A percentile compares a stretch with the other conserved stretches of the same genome.
Evolutionary conservation across 352 stramenopile species (phyloP).

Genomic region (Phytopythium boreale): DNA sequence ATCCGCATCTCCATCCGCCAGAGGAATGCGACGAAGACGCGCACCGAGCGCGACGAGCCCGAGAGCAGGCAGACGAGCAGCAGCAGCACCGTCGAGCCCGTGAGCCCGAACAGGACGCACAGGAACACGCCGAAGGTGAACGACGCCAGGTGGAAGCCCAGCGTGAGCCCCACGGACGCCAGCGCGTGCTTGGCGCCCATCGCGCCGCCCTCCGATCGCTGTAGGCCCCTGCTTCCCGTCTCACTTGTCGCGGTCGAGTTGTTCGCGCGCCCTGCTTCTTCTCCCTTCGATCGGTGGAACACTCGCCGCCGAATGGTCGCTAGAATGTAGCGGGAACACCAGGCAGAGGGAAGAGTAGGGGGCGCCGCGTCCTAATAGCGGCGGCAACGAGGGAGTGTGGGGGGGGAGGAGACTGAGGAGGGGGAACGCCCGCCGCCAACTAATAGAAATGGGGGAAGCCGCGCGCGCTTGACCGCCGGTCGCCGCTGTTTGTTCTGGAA

Average conservation of each 20-base stretch:
- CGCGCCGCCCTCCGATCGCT: background rate
- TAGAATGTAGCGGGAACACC: background rate
- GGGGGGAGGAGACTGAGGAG: background rate
- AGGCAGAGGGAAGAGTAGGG: background rate
- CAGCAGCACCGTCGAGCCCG: slow-evolving; percentile 28
- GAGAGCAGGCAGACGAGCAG: slow-evolving; percentile 48
- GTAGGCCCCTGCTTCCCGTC: background rate
- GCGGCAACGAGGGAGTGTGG: background rate
- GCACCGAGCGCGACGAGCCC: slow-evolving; percentile 37
- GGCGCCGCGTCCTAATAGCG: background rate
- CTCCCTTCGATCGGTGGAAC: background rate
- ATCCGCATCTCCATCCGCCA: slow-evolving; percentile 59
- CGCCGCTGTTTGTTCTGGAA: background rate
- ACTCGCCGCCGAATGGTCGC: slow-evolving; percentile 3
- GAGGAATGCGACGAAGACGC: slow-evolving; percentile 44
- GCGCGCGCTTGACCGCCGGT: background rate
- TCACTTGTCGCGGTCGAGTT: background rate
- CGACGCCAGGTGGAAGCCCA: slow-evolving; percentile 59
- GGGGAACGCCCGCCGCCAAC: background rate
- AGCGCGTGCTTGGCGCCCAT: slow-evolving; percentile 25
- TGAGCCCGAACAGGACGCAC: slow-evolving; percentile 34
- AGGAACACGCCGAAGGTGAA: slow-evolving; percentile 37
- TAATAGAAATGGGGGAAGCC: background rate
- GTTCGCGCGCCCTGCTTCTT: background rate
- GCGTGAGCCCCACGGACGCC: slow-evolving; percentile 30